phyloP scores from a whole-genome alignment of 371 early-diverging fungal genomes.

The Paramicrosporidium saccamoebae region DNA sequence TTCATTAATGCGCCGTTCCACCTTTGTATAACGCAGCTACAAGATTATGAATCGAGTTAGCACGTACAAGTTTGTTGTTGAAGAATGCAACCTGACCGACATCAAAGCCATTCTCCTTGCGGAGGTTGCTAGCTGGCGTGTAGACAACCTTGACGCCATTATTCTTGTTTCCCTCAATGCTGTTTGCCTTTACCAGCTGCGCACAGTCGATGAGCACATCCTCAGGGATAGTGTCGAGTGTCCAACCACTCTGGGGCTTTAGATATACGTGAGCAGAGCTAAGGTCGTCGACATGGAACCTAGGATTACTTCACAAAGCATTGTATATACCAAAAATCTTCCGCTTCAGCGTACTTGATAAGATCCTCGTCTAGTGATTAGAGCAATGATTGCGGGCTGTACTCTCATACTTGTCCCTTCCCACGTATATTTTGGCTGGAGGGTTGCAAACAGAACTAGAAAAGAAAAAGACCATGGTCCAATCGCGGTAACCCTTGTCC shows the following conservation, averaged over 20 bases:
- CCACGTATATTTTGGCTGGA: conserved; percentile 64
- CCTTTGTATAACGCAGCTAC: conserved; percentile 2
- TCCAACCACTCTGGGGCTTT: conserved; percentile 24
- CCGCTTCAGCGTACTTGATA: conserved; percentile 68
- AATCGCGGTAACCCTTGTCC: too few species aligned
- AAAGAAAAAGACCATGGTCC: too few species aligned
- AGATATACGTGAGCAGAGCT: conserved; percentile 88
- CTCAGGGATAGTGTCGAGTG: conserved; percentile 43
- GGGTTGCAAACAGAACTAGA: too few species aligned
- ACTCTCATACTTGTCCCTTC: conserved; percentile 85
- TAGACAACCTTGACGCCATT: conserved; percentile 51
- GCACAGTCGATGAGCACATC: conserved; percentile 43
- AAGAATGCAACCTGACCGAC: conserved; percentile 76
- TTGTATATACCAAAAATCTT: conserved; percentile 46
- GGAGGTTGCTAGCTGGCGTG: conserved; percentile 73
- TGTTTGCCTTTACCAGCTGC: conserved; percentile 81
- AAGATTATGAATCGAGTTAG: neutral
- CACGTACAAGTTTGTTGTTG: conserved; percentile 19
- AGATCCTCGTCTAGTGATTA: conserved; percentile 40
- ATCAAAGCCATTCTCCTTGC: conserved; percentile 70
- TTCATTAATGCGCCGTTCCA: conserved; percentile 35
- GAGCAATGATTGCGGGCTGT: conserved; percentile 3
- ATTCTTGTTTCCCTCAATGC: conserved; percentile 55
- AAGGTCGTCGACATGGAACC: conserved; percentile 87
- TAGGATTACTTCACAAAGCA: conserved; percentile 1